phyloP scores from a whole-genome alignment of 2,329 filamentous ascomycete genomes.

The Arthrobotrys pseudoclavata region DNA sequence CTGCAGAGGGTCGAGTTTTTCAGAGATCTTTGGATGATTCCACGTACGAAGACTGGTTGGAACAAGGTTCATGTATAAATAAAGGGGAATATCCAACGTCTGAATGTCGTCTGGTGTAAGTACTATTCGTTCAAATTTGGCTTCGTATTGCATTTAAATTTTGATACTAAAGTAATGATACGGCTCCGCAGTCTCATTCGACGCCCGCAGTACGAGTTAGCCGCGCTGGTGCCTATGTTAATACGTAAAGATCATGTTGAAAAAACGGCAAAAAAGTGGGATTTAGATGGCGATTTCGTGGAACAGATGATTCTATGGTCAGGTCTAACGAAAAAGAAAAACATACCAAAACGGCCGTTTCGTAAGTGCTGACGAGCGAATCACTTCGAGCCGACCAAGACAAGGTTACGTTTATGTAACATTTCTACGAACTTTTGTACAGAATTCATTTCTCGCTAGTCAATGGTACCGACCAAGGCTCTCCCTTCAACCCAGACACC shows the following conservation, averaged over 20 bases:
- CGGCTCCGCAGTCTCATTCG: not conserved
- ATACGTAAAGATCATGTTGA: conserved; percentile 26
- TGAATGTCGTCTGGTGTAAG: conserved; percentile 26
- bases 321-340: conserved; percentile 18
- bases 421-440: not conserved
- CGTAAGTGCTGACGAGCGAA: conserved; percentile 8
- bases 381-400: not conserved
- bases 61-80: conserved; percentile 15
- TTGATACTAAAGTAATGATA: not conserved
- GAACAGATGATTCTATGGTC: conserved; percentile 41
- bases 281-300: conserved; percentile 18
- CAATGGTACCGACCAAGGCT: conserved; percentile 34
- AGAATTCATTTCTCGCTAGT: conserved; percentile 36
- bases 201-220: conserved; percentile 24
- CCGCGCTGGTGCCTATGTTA: conserved; percentile 18
- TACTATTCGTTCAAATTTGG: not conserved
- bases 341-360: conserved; percentile 28
- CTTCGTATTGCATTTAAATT: not conserved
- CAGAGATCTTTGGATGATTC: conserved; percentile 27
- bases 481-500: conserved; percentile 31
- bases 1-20: conserved; percentile 28
- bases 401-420: not conserved
- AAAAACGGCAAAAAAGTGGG: conserved; percentile 30
- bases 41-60: conserved; percentile 42
- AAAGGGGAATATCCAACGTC: conserved; percentile 26